Evolutionary conservation across 1,284 basidiomycete genomes (phyloP).

Genomic region (Sanghuangporus sanghuang): DNA sequence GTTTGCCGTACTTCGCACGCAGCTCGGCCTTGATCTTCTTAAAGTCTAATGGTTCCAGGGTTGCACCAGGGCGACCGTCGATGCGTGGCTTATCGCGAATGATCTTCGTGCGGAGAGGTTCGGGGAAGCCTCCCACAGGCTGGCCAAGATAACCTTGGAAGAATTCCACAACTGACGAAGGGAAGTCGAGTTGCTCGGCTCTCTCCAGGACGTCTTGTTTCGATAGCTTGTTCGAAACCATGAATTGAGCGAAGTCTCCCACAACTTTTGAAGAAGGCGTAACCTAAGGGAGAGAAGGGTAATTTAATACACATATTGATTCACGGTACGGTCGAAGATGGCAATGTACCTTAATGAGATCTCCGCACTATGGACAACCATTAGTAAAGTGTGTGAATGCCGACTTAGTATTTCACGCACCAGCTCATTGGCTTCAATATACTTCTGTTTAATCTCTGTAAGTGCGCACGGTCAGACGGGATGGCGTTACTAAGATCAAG

Average conservation of each 20-base stretch:
- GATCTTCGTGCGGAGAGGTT: conserved; percentile 86
- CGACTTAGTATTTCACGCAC: conserved; percentile 39
- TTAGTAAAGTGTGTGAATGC: background rate
- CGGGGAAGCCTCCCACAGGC: conserved; percentile 97
- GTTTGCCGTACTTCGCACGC: conserved; percentile 90
- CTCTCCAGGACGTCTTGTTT: conserved; percentile 84
- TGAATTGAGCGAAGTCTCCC: conserved; percentile 98
- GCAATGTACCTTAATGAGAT: conserved; percentile 80
- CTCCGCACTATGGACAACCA: conserved; percentile 68
- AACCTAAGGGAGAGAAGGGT: conserved; percentile 43
- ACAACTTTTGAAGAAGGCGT: conserved; percentile 99
- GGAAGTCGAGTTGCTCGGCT: conserved; percentile 94
- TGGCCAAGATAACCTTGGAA: conserved; percentile 98
- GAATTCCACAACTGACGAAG: conserved; percentile 92
- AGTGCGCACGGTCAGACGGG: conserved; percentile 18
- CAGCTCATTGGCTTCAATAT: conserved; percentile 93
- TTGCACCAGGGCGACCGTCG: conserved; percentile 88
- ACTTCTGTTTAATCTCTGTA: conserved; percentile 95
- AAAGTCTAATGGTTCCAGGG: conserved; percentile 88
- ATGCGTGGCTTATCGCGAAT: conserved; percentile 94
- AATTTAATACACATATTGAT: background rate
- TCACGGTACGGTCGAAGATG: background rate
- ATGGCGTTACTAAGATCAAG: conserved; percentile 2
- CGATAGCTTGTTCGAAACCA: conserved; percentile 91
- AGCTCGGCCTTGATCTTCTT: conserved; percentile 94